Percentiles rank a stretch among this genome's conserved stretches.
Evolutionary conservation across 192 early-diverging fungal genomes (phyloP).

Genomic region (Umbelopsis ramanniana): DNA sequence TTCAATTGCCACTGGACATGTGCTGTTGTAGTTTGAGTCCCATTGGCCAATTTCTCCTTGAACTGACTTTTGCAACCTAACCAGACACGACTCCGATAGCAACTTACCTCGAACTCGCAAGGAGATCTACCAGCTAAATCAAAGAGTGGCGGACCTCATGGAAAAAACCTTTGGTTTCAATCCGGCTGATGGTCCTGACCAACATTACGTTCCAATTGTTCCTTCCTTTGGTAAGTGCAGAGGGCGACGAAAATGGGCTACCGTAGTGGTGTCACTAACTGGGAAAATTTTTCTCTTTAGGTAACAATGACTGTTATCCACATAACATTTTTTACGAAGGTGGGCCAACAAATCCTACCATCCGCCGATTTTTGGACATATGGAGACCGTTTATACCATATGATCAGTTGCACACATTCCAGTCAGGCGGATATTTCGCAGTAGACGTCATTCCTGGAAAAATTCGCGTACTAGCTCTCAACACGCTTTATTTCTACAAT

Average conservation of each 20-base stretch:
- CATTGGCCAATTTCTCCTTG: slow-evolving; percentile 14
- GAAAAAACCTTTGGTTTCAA: slow-evolving; percentile 28
- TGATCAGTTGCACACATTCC: slow-evolving; percentile 63
- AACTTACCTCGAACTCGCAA: slow-evolving; percentile 57
- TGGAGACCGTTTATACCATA: slow-evolving; percentile 66
- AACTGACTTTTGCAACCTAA: not conserved
- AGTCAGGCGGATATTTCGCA: slow-evolving; percentile 69
- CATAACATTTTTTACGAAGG: slow-evolving; percentile 66
- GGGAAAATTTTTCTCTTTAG: slow-evolving; percentile 18
- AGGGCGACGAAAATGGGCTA: too few species aligned
- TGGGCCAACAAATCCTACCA: slow-evolving; percentile 25
- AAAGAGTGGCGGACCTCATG: slow-evolving; percentile 34
- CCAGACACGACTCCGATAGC: slow-evolving; percentile 68
- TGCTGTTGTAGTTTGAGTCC: not conserved
- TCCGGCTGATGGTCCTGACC: slow-evolving; percentile 24
- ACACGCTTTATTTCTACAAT: slow-evolving; percentile 76
- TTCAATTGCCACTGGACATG: slow-evolving; percentile 5
- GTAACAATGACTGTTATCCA: slow-evolving; percentile 76
- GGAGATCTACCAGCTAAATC: slow-evolving; percentile 63
- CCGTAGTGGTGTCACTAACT: not conserved
- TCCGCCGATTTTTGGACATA: slow-evolving; percentile 54
- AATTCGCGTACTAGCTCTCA: slow-evolving; percentile 64
- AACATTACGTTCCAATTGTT: slow-evolving; percentile 40
- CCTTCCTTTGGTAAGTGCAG: slow-evolving; percentile 49
- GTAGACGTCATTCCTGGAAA: slow-evolving; percentile 57